These are phyloP conservation scores for Globisporangium orthogonon DNA, from an alignment of 352 stramenopile species.

Conservation along the genomic window DNA sequence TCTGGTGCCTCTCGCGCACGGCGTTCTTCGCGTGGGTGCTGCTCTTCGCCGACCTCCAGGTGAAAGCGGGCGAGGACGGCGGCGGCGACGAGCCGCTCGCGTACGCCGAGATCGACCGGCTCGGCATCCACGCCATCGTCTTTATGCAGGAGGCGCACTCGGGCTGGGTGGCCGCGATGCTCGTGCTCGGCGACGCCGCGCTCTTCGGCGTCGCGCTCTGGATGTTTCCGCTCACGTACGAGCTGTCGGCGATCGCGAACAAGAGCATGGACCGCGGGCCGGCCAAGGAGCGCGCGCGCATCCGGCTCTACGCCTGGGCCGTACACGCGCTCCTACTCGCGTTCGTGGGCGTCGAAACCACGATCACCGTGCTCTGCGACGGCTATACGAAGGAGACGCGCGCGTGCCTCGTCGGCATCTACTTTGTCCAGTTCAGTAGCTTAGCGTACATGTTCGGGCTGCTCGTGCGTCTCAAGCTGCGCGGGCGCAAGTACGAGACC, in stretches of 20 bases:
- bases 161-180: slow-evolving; percentile 21
- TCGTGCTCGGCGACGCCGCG: slow-evolving; percentile 41
- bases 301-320: slow-evolving; percentile 26
- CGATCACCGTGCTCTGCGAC: slow-evolving; percentile 12
- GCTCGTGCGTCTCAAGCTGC: slow-evolving; percentile 31
- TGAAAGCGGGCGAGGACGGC: slow-evolving; percentile 21
- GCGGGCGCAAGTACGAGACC: slow-evolving; percentile 44
- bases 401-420: slow-evolving; percentile 28
- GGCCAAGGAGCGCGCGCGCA: slow-evolving; percentile 30
- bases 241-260: slow-evolving; percentile 45
- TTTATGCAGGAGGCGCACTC: slow-evolving; percentile 19
- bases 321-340: slow-evolving; percentile 21
- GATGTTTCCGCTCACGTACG: slow-evolving; percentile 54
- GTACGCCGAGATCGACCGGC: slow-evolving; percentile 33
- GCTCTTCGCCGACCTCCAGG: slow-evolving; percentile 21
- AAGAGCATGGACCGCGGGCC: slow-evolving; percentile 58
- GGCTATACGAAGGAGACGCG: slow-evolving; percentile 35
- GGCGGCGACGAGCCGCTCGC: slow-evolving; percentile 25
- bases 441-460: slow-evolving; percentile 37
- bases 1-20: slow-evolving; percentile 14
- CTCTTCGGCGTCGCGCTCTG: slow-evolving; percentile 44
- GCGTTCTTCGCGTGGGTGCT: slow-evolving; percentile 20
- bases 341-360: slow-evolving; percentile 21
- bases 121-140: slow-evolving; percentile 37
- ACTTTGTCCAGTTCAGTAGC: slow-evolving; percentile 37